A percentile compares a stretch with the other conserved stretches of the same genome.
These are phyloP conservation scores for Hortaea werneckii DNA, from an alignment of 2,329 filamentous ascomycete genomes.

Conservation along the genomic window DNA sequence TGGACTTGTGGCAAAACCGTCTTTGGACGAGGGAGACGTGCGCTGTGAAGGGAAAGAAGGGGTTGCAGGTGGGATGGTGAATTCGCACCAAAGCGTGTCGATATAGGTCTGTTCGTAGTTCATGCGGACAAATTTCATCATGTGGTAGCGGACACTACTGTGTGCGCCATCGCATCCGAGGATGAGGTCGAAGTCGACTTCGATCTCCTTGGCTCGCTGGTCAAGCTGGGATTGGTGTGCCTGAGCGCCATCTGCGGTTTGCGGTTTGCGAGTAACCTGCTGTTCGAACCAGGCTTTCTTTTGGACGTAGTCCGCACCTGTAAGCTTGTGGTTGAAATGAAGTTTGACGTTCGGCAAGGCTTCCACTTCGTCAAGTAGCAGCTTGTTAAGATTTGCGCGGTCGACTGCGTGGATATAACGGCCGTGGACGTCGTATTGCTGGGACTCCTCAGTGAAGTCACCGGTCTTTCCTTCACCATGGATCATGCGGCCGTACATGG, in stretches of 20 bases:
- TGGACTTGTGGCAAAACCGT: constrained; percentile 69
- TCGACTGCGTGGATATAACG: constrained; percentile 79
- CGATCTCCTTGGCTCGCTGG: constrained; percentile 49
- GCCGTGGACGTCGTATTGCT: constrained; percentile 83
- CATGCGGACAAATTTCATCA: constrained; percentile 92
- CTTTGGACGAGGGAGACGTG: constrained; percentile 19
- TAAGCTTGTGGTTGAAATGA: constrained; percentile 88
- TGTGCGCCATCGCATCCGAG: constrained; percentile 94
- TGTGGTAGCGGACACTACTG: constrained; percentile 77
- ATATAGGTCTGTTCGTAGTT: constrained; percentile 92
- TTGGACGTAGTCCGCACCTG: constrained; percentile 69
- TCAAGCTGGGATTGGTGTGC: constrained; percentile 25
- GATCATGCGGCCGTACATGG: constrained; percentile 96
- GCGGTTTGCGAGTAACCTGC: constrained; percentile 5
- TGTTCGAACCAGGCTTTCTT: constrained; percentile 9
- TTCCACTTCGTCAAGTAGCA: constrained; percentile 73
- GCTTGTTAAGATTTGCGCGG: constrained; percentile 70
- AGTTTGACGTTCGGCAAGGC: constrained; percentile 79
- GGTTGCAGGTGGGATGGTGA: constrained; percentile 52
- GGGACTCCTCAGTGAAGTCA: constrained; percentile 62
- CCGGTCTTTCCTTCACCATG: constrained; percentile 60
- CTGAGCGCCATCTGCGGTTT: constrained; percentile 25
- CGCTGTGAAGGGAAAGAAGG: neutral
- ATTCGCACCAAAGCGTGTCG: constrained; percentile 95
- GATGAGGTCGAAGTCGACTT: constrained; percentile 81